These are phyloP conservation scores for Cladophialophora chaetospira DNA, from an alignment of 2,329 filamentous ascomycete genomes.

Conservation along the genomic window DNA sequence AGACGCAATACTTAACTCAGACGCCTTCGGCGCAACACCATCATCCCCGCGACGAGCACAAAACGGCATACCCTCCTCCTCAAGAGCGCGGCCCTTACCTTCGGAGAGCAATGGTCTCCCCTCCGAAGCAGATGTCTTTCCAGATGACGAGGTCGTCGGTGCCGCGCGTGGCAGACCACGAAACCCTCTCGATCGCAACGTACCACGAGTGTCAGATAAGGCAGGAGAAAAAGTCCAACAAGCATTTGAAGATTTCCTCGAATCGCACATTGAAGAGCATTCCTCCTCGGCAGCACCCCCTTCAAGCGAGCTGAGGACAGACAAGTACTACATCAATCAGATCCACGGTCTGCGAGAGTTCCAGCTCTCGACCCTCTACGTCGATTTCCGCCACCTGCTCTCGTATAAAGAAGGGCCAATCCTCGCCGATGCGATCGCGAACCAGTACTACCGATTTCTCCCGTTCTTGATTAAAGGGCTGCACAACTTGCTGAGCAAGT, in stretches of 20 bases:
- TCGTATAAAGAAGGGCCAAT: slow-evolving; percentile 65
- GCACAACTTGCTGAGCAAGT: slow-evolving; percentile 90
- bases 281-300: slow-evolving; percentile 56
- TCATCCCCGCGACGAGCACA: slow-evolving; percentile 39
- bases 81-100: slow-evolving; percentile 53
- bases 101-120: slow-evolving; percentile 54
- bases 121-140: slow-evolving; percentile 61
- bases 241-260: slow-evolving; percentile 65
- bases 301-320: slow-evolving; percentile 57
- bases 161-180: slow-evolving; percentile 51
- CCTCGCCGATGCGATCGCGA: slow-evolving; percentile 81
- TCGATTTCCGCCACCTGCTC: slow-evolving; percentile 76
- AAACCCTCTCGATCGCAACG: slow-evolving; percentile 53
- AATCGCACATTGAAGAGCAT: slow-evolving; percentile 61
- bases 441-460: slow-evolving; percentile 91
- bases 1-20: slow-evolving; percentile 54
- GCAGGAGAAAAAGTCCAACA: slow-evolving; percentile 64
- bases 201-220: slow-evolving; percentile 61
- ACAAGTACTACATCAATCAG: slow-evolving; percentile 69
- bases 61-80: slow-evolving; percentile 51
- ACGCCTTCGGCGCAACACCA: slow-evolving; percentile 41
- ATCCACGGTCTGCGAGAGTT: slow-evolving; percentile 64
- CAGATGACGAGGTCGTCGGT: slow-evolving; percentile 64
- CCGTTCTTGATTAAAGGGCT: slow-evolving; percentile 87
- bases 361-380: slow-evolving; percentile 65